Base-by-base conservation (phyloP, 148 eudicot genomes). In the Hydrangea macrophylla region DNA sequence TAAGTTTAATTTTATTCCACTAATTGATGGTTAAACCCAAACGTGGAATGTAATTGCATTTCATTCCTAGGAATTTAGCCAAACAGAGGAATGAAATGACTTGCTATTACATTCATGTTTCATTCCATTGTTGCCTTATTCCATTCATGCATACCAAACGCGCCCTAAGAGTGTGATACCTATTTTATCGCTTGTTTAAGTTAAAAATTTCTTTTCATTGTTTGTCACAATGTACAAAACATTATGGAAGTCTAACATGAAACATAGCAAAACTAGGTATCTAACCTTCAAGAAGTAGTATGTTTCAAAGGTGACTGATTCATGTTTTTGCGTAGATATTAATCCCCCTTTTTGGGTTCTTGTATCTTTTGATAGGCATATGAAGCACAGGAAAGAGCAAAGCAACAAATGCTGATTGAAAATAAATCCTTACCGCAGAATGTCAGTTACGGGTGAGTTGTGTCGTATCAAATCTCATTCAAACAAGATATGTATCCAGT, bases 341-440 rank as follows among this genome's bases (percentile, higher is more conserved):
- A 37, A 55, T 36, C 35, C 55, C 44, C 70, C 22, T 27, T 20
- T 13, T 45, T 9, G 30, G 53, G 51, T 71, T 71, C 28, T 59
- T 69, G 37, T 62, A 27, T 59, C 58, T 48, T 58, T 40, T 55
- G 61, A 59, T 76, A 93, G 98, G 95, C 82, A 67, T 88, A 76
- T 88, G 96, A 90, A 82, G 88, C 77, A 20, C 84, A 85, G 44
- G 90, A 88, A 77, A 88, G 96, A 76, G 78, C 75, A 53, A 88
- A 80, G 79, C 94, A 88, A 73, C 95, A 86, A 76, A 60, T 59
- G 62, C 76, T 77, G 74, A 81, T 93, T 62, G 98, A 90, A 55
- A 86, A 76, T 64, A 62, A 86, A 20, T 68, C 84, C 54, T 68
- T 93, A 65, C 90, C 92, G 1, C 83, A 79, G 76, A 79, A 83